phyloP scores from a whole-genome alignment of 2,329 filamentous ascomycete genomes.

The Cladosporium sp. region DNA sequence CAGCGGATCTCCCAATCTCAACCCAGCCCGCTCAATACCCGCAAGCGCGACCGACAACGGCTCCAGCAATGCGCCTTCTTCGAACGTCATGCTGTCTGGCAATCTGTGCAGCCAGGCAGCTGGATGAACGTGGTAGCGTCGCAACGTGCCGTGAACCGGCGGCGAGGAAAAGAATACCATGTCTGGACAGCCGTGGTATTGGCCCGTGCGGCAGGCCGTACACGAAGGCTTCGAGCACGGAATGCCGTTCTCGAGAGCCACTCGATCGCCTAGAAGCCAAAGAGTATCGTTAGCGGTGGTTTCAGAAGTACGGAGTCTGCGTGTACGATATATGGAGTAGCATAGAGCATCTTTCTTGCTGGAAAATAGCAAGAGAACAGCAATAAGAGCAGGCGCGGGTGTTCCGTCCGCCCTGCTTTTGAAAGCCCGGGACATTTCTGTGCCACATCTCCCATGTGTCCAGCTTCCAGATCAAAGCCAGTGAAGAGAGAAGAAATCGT shows the following conservation, averaged over 20 bases:
- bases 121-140: slow-evolving; percentile 35
- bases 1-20: slow-evolving; percentile 43
- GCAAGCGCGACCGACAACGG: slow-evolving; percentile 52
- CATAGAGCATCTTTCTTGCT: not conserved
- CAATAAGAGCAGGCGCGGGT: not conserved
- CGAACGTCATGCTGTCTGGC: slow-evolving; percentile 40
- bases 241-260: slow-evolving; percentile 37
- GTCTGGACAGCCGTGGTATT: slow-evolving; percentile 33
- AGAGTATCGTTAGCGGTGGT: not conserved
- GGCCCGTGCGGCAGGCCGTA: slow-evolving; percentile 32
- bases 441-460: no score
- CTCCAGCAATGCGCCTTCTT: slow-evolving; percentile 51
- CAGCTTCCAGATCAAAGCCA: not conserved
- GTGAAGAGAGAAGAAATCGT: not conserved
- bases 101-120: slow-evolving; percentile 38
- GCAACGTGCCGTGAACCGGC: slow-evolving; percentile 33
- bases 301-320: not conserved
- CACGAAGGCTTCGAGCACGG: slow-evolving; percentile 35
- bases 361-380: not conserved
- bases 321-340: slow-evolving; percentile 28
- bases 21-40: slow-evolving; percentile 41
- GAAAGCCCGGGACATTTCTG: no score
- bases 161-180: slow-evolving; percentile 36
- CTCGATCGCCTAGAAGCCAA: slow-evolving; percentile 30
- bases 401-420: no score